Base-by-base conservation (phyloP, 176 grass and related monocot species). In the Carex cristatella region DNA sequence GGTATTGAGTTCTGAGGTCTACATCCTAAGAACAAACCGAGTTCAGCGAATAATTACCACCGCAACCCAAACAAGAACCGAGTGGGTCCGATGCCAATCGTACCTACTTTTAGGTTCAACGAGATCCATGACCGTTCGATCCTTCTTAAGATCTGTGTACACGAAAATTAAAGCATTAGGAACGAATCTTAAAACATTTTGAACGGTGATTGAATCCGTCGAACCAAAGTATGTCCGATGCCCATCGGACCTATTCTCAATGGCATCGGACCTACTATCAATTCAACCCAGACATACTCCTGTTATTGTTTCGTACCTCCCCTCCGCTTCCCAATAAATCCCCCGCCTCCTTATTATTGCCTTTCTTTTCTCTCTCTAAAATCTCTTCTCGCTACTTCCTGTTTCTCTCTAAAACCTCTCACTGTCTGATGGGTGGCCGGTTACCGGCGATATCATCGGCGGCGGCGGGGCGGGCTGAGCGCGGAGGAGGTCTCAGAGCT, bases 361-460 rank as follows among this genome's bases (percentile, higher is more conserved):
- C 28, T 57, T 35, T 57, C 28, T 72, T 76, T 31, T 76, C 72
- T 74, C 70, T 79, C 74, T 74, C 48, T 56, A 69, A 73, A 51
- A 54, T 59, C 33, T 35, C 1, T 16, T 16, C 61, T 69, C 23
- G 30, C 61, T 30, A 27, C 57, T n/a, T 11, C 53, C 11, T 73
- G 11, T 62, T 32, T 62, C 66, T 71, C 82, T 70, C 51, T 84
- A 58, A 63, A 42, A 23, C 44, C 44, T 16, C 53, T 37, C 9
- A 57, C 81, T 71, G 66, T 18, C 72, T 78, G 82, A 97, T 97
- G 95, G 86, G 87, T 91, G 92, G 82, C 87, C 74, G 89, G 71
- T 80, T 69, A 81, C 85, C 88, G 83, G 90, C 84, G 81, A 86
- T 61, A 84, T 85, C 92, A 68, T 81, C 77, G 85, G 85, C 61